phyloP scores from a whole-genome alignment of 2,329 filamentous ascomycete species.

The Alternaria sp. region DNA sequence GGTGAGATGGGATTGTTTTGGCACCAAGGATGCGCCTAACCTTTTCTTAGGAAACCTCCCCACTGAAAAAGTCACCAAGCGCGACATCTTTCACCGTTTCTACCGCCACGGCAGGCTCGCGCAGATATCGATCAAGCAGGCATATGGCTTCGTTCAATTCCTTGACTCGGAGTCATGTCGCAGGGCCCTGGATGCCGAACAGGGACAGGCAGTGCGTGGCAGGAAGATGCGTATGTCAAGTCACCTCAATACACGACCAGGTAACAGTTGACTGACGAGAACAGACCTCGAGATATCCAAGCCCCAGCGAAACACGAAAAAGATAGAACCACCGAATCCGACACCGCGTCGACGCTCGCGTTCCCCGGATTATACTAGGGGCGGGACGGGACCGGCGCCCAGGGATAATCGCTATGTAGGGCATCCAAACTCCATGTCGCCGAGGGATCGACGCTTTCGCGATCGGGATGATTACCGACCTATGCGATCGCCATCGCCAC shows the following conservation, averaged over 20 bases:
- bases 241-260: neutral
- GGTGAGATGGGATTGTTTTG: slow-evolving; percentile 61
- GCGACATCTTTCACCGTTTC: slow-evolving; percentile 92
- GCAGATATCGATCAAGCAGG: slow-evolving; percentile 95
- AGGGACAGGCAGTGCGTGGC: slow-evolving; percentile 84
- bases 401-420: slow-evolving; percentile 55
- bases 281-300: slow-evolving; percentile 90
- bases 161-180: slow-evolving; percentile 77
- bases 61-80: slow-evolving; percentile 90
- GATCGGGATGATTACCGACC: slow-evolving; percentile 65
- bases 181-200: slow-evolving; percentile 76
- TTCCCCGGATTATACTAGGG: slow-evolving; percentile 68
- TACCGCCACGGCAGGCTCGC: slow-evolving; percentile 84
- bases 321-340: slow-evolving; percentile 52
- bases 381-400: slow-evolving; percentile 55
- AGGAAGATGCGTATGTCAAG: slow-evolving; percentile 84
- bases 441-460: slow-evolving; percentile 65
- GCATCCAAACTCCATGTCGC: slow-evolving; percentile 46
- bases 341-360: slow-evolving; percentile 63
- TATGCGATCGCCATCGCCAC: slow-evolving; percentile 57
- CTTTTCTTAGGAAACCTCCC: slow-evolving; percentile 78
- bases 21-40: slow-evolving; percentile 22
- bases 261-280: slow-evolving; percentile 38
- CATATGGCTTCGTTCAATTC: slow-evolving; percentile 97
- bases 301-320: slow-evolving; percentile 79